phyloP scores from a whole-genome alignment of 495 filamentous ascomycete genomes.

The Penicillium paradoxum region DNA sequence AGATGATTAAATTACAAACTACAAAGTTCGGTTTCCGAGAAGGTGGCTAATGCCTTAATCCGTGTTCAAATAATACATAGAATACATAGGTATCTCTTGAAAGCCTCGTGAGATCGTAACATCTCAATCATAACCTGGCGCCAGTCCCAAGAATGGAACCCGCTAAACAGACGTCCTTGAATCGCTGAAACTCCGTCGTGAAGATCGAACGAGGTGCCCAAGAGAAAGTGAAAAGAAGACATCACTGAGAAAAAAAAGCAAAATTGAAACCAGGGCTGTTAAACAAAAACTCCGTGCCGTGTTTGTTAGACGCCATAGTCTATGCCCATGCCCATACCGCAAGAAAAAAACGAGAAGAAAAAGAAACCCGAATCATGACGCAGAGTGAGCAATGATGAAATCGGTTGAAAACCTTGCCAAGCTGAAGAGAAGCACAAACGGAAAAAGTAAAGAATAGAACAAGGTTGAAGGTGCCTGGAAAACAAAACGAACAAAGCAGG shows the following conservation, averaged over 20 bases:
- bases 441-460: constrained; percentile 11
- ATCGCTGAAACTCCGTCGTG: constrained; percentile 1
- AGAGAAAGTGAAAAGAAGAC: constrained; percentile 7
- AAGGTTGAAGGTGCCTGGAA: constrained; percentile 13
- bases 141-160: background rate
- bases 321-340: constrained; percentile 30
- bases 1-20: background rate
- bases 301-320: constrained; percentile 37
- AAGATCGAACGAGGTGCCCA: constrained; percentile 13
- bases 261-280: constrained; percentile 6
- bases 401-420: background rate
- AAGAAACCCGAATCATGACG: constrained; percentile 5
- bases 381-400: background rate
- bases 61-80: constrained; percentile 28
- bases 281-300: constrained; percentile 30
- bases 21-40: background rate
- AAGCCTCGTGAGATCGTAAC: constrained; percentile 19
- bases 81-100: constrained; percentile 25
- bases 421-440: constrained; percentile 7
- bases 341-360: constrained; percentile 19
- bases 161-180: constrained; percentile 1
- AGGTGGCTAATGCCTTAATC: background rate
- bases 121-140: constrained; percentile 7
- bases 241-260: background rate
- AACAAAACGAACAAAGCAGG: constrained; percentile 11